Evolutionary conservation across 2,329 filamentous ascomycete species (phyloP).

Genomic region (Hortaea sp.): DNA sequence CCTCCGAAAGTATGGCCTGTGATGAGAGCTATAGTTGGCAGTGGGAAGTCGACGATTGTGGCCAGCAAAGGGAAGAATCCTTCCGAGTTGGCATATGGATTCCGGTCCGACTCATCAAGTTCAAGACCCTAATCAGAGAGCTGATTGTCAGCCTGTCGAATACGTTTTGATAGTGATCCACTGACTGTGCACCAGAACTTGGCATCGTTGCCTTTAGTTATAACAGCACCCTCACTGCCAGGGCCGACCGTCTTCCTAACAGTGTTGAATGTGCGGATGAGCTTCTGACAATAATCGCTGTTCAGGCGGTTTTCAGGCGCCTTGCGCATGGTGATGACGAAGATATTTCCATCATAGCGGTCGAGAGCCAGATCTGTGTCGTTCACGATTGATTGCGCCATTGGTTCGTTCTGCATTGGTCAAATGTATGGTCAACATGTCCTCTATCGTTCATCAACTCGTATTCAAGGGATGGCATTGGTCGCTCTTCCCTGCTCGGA

Average conservation of each 20-base stretch:
- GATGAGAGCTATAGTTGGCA: slow-evolving; percentile 37
- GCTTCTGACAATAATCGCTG: slow-evolving; percentile 40
- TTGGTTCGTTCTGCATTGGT: background rate
- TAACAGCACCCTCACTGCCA: slow-evolving; percentile 41
- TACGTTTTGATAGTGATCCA: background rate
- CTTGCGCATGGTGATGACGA: slow-evolving; percentile 46
- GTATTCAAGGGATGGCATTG: too few species aligned
- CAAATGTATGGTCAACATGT: too few species aligned
- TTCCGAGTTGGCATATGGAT: slow-evolving; percentile 25
- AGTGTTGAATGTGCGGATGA: slow-evolving; percentile 40
- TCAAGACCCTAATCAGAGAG: slow-evolving; percentile 22
- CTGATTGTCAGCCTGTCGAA: background rate
- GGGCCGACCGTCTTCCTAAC: slow-evolving; percentile 39
- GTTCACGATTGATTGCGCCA: slow-evolving; percentile 25
- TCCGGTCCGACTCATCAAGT: slow-evolving; percentile 25
- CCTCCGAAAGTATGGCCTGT: slow-evolving; percentile 43
- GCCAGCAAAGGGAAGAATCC: slow-evolving; percentile 29
- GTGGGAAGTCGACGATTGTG: slow-evolving; percentile 27
- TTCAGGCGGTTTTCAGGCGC: slow-evolving; percentile 46
- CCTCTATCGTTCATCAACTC: too few species aligned
- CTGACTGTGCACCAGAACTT: slow-evolving; percentile 41
- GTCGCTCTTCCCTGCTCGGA: too few species aligned
- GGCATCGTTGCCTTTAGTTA: slow-evolving; percentile 42
- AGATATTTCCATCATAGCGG: slow-evolving; percentile 37
- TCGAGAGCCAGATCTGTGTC: slow-evolving; percentile 35